Evolutionary conservation across 768 basidiomycete species (phyloP), one percentile per base, ranked within the genome.

Genomic region (Termitomyces heimii): DNA sequence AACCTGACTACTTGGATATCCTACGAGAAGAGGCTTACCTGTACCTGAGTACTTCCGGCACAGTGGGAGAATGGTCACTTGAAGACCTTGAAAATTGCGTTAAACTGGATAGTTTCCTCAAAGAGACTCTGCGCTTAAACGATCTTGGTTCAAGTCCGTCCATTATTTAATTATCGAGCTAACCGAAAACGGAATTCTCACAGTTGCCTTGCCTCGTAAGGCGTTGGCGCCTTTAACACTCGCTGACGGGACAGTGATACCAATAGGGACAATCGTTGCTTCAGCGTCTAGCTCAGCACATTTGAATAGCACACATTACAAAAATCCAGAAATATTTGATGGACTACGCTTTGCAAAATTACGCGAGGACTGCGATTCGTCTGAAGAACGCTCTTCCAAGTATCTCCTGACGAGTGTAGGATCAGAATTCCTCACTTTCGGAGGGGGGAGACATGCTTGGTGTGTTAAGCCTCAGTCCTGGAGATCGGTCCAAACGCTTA

Each of bases 291-390:
- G 35, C 16, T 37, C 35, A 37, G 16, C 35, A 1, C 35, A 37
- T 37, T 5, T 37, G 35, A 37, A 75, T 14, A 70, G 82, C 51
- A 13, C 54, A 70, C 37, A 39, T 37, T 78, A 77, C 61, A 28
- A 60, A 0, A 62, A 76, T 50, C 61, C 78, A 0, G 51, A 65
- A 5, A 59, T 54, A 16, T 82, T 82, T 60, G 73, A 80, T 28
- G 73, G 73, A 0, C 74, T 73, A 58, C 71, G 81, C 0, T 79
- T 76, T 61, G 52, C 69, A 53, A 63, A 67, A 12, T 34, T 59
- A 43, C 52, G 60, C 16, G 40, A 60, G 24, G 47, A 39, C 13
- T 5, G 45, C 18, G 22, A 14, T 28, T 13, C 24, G 14, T 29
- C 43, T 12, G 45, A 64, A 39, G 37, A 18, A 18, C 6, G 16